A percentile compares a stretch with the other conserved stretches of the same genome.
Evolutionary conservation across 208 protist genomes (phyloP).

Genomic region (Acanthamoeba lenticulata): DNA sequence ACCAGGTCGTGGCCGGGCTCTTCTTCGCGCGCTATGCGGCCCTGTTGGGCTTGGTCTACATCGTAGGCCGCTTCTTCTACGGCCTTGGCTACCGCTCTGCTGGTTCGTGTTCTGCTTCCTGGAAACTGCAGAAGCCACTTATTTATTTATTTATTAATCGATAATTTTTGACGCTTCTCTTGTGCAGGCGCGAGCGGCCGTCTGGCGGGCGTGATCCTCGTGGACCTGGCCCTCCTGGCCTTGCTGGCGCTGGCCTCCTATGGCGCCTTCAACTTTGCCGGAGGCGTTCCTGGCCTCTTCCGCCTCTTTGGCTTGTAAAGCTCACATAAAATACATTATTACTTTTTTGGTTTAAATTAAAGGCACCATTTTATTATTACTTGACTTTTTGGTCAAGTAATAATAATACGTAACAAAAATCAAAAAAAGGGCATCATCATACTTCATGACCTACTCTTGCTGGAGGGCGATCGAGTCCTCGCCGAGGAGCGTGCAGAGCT

Average conservation of each 20-base stretch:
- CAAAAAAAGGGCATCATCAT: too few relatives aligned
- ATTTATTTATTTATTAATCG: too few relatives aligned
- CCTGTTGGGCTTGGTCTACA: not conserved
- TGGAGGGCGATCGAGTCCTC: conserved; percentile 32
- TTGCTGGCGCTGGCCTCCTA: not conserved
- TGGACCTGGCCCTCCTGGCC: not conserved
- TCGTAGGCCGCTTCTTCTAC: not conserved
- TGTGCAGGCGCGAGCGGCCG: not conserved
- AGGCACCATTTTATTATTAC: too few relatives aligned
- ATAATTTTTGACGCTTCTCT: not conserved
- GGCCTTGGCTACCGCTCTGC: not conserved
- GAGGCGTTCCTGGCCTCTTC: not conserved
- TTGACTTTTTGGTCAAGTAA: too few relatives aligned
- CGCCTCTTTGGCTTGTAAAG: not conserved
- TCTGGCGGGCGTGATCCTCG: not conserved
- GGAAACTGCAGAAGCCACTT: too few relatives aligned
- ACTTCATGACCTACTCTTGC: not conserved
- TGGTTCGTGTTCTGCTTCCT: not conserved
- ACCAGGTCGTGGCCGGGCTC: not conserved
- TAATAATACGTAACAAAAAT: too few relatives aligned
- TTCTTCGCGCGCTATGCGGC: not conserved
- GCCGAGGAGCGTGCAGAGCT: conserved; percentile 37
- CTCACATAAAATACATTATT: too few relatives aligned
- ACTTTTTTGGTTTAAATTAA: too few relatives aligned
- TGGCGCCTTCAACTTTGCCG: not conserved